Base-by-base conservation (phyloP, 306 rosid species). In the Casuarina cunninghamiana region DNA sequence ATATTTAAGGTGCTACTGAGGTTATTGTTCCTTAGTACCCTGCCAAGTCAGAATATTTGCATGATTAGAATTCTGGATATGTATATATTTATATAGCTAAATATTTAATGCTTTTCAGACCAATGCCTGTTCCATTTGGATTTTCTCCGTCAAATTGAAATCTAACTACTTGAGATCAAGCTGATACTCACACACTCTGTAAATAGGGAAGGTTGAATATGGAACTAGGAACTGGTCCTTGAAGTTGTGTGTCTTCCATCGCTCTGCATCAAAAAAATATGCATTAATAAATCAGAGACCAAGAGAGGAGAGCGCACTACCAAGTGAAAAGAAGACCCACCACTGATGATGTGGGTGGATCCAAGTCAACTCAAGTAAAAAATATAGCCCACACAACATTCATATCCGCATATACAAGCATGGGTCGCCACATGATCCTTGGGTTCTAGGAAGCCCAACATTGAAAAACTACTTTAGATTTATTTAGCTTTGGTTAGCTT, bases 111-210 rank as follows among this genome's bases (percentile, higher is more conserved):
- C 17, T 66, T 8, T 16, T 41, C 42, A 11, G 17, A 15, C 46
- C 17, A 4, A 16, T 39, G 6, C 19, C 2, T 6, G 15, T 39
- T 35, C 41, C 19, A 39, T 15, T 41, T 46, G 12, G 50, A 46
- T 46, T 46, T 46, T 46, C 50, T 46, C 50, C 12, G 10, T 46
- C 50, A 46, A 10, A 46, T 8, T 46, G 50, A 46, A 46, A 46
- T 46, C 2, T 26, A 26, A 0, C 45, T 66, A 39, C 50, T 41
- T 42, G 71, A 66, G 21, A 54, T 61, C 67, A 65, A 46, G 81
- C 54, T 45, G 7, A 61, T 44, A 85, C 89, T 85, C 62, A 85
- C 89, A 82, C 76, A 1, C 76, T 51, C 76, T 85, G 80, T 51
- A 85, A 21, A 38, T 70, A 73, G 68, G 61, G 53, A 73, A 79